Evolutionary conservation across 176 grass and related monocot genomes (phyloP).

Genomic region (Lolium multiflorum): DNA sequence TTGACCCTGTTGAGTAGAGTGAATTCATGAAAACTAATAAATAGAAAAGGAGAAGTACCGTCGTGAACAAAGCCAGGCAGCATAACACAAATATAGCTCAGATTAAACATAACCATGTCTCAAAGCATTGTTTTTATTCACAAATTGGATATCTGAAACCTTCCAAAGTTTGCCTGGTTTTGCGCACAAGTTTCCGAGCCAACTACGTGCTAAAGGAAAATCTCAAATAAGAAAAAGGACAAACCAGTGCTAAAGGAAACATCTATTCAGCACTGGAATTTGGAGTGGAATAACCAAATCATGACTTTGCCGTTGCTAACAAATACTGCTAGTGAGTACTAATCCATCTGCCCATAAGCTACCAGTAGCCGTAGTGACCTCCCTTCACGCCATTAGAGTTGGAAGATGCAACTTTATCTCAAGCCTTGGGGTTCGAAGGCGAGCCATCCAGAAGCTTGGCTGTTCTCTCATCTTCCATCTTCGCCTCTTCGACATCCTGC

Average conservation of each 20-base stretch:
- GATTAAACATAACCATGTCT: no score
- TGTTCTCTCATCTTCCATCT: constrained; percentile 51
- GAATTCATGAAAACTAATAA: no score
- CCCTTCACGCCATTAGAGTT: constrained; percentile 31
- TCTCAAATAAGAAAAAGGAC: no score
- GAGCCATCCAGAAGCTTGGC: constrained; percentile 45
- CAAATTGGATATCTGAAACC: no score
- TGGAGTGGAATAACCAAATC: background rate
- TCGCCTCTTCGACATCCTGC: constrained; percentile 68
- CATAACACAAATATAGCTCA: no score
- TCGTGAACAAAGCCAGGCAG: no score
- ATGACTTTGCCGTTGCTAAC: background rate
- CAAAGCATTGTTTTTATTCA: no score
- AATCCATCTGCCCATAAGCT: constrained; percentile 21
- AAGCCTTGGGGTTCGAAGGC: constrained; percentile 26
- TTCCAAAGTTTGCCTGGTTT: no score
- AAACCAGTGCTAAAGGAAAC: background rate
- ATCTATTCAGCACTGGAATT: constrained; percentile 21
- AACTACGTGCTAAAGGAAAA: no score
- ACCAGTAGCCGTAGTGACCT: background rate
- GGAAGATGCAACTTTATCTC: constrained; percentile 10
- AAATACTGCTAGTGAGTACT: background rate
- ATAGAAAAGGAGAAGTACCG: no score
- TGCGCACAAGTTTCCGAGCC: background rate
- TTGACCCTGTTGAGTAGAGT: no score